Conservation (phyloP, 1,139 yeast genomes). For the Entelexis sorbosivorans region DNA sequence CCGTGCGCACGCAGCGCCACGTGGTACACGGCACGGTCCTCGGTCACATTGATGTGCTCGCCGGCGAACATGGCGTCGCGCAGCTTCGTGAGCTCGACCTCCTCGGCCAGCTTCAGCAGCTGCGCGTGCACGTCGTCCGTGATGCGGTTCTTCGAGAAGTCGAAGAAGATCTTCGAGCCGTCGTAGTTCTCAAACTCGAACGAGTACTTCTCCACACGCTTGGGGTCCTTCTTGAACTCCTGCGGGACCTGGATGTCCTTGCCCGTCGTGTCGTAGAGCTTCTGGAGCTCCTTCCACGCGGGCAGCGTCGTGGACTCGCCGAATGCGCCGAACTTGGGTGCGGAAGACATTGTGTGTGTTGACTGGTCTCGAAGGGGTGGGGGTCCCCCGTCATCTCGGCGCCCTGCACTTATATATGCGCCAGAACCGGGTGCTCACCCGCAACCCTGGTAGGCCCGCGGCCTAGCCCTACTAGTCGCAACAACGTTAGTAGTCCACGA, state of each 20-base stretch:
- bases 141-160: constrained; percentile 85
- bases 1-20: constrained; percentile 91
- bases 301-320: constrained; percentile 20
- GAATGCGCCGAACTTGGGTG: constrained; percentile 16
- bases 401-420: background rate
- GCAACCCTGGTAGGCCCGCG: background rate
- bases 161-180: constrained; percentile 79
- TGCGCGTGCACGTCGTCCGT: constrained; percentile 66
- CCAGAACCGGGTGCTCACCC: background rate
- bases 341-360: constrained; percentile 8
- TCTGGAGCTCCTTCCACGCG: constrained; percentile 73
- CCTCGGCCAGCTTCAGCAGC: constrained; percentile 71
- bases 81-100: constrained; percentile 75
- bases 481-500: background rate
- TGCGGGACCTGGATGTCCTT: constrained; percentile 61
- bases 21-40: constrained; percentile 93
- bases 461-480: constrained; percentile 3
- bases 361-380: background rate
- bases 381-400: background rate
- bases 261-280: constrained; percentile 55
- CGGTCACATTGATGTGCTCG: constrained; percentile 88
- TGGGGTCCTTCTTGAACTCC: constrained; percentile 62
- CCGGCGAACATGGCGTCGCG: constrained; percentile 90
- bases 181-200: constrained; percentile 72
- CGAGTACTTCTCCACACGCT: constrained; percentile 65